A percentile compares a stretch with the other conserved stretches of the same genome.
These are phyloP conservation scores for Massospora cicadina DNA, from an alignment of 371 early-diverging fungal species.

Conservation along the genomic window DNA sequence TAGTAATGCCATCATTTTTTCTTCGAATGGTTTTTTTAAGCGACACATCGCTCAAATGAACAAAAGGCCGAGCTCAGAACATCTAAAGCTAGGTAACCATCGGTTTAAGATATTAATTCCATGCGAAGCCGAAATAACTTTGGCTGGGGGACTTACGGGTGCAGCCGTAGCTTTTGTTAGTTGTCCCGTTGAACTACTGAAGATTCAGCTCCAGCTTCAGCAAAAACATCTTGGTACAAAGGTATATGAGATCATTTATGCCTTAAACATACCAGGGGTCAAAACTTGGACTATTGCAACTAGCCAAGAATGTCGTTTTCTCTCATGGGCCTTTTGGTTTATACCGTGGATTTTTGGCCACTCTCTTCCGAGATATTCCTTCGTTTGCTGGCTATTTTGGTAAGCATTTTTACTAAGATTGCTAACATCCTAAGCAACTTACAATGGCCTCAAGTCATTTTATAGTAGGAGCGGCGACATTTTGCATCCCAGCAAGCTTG, in stretches of 20 bases:
- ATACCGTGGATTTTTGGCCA: slow-evolving; percentile 64
- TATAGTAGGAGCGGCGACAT: not conserved
- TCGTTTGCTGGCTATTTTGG: slow-evolving; percentile 69
- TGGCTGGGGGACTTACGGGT: slow-evolving; percentile 42
- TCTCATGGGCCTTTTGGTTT: slow-evolving; percentile 43
- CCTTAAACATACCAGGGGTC: not conserved
- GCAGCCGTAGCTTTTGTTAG: slow-evolving; percentile 43
- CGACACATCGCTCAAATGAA: not conserved
- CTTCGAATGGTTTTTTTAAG: slow-evolving; percentile 49
- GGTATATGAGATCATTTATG: not conserved
- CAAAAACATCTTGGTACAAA: slow-evolving; percentile 10
- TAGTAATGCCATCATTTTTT: slow-evolving; percentile 50
- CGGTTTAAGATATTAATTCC: too few relatives aligned
- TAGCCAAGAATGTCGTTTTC: not conserved
- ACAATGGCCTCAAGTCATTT: not conserved
- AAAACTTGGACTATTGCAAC: not conserved
- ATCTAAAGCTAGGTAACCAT: not conserved
- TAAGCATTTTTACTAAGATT: slow-evolving; percentile 12
- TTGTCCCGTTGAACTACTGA: slow-evolving; percentile 61
- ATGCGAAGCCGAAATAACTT: not conserved
- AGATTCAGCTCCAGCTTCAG: slow-evolving; percentile 59
- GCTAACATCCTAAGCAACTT: slow-evolving; percentile 11
- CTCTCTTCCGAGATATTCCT: slow-evolving; percentile 64
- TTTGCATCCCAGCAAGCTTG: not conserved
- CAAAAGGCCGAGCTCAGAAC: not conserved